phyloP scores from a whole-genome alignment of 805 yeast species.

The Metschnikowia colocasiae region DNA sequence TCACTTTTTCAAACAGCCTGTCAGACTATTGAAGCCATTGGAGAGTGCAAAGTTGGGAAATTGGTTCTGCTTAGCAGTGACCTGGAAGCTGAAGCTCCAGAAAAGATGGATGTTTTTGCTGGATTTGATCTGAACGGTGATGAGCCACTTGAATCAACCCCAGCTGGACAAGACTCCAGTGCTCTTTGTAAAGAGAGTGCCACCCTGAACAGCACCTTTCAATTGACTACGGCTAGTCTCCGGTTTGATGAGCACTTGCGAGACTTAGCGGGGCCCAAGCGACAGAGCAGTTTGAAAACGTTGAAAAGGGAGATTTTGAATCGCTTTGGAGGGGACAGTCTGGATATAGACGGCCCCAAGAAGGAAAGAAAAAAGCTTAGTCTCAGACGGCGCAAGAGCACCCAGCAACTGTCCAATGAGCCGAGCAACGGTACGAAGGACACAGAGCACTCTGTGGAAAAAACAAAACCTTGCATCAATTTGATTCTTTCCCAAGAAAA shows the following conservation, averaged over 20 bases:
- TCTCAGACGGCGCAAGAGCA: background rate
- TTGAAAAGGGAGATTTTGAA: background rate
- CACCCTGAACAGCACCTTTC: constrained; percentile 3
- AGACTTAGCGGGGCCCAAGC: background rate
- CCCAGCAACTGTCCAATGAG: background rate
- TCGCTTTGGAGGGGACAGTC: constrained; percentile 2
- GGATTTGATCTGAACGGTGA: constrained; percentile 2
- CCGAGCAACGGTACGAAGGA: background rate
- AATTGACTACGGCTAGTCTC: constrained; percentile 4
- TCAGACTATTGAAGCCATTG: background rate
- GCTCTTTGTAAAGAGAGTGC: constrained; percentile 1
- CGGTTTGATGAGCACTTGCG: constrained; percentile 6
- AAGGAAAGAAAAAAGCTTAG: background rate
- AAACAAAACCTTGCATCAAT: background rate
- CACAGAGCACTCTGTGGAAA: background rate
- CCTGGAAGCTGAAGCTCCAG: background rate
- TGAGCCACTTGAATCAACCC: background rate
- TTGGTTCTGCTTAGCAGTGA: constrained; percentile 3
- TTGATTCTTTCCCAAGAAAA: background rate
- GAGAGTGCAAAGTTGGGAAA: background rate
- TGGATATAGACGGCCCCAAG: background rate
- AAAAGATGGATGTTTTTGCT: background rate
- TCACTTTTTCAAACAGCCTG: background rate
- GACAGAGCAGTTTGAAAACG: constrained; percentile 2
- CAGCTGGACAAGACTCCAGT: background rate